Percentiles rank a stretch among this genome's conserved stretches.
These are phyloP conservation scores for Xerocomus spinulosus DNA, from an alignment of 768 basidiomycete genomes.

Conservation along the genomic window DNA sequence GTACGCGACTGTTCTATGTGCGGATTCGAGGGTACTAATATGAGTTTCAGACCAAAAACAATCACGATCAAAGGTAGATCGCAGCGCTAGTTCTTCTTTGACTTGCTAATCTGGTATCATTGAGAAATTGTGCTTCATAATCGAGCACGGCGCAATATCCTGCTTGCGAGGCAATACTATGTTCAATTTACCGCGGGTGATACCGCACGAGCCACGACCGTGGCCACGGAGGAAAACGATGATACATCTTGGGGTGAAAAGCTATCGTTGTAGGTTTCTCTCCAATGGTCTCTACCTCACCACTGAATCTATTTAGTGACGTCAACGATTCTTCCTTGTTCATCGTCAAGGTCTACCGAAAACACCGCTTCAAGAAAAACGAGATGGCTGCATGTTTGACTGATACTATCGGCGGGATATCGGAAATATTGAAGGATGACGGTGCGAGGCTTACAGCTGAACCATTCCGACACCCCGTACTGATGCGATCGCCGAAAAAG, in stretches of 20 bases:
- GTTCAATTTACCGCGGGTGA: neutral
- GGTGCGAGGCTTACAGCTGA: neutral
- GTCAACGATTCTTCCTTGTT: no score
- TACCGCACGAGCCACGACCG: neutral
- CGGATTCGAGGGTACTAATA: no score
- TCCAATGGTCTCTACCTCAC: no score
- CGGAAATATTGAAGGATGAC: neutral
- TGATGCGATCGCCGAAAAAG: neutral
- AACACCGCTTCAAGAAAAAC: neutral
- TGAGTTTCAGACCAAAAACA: no score
- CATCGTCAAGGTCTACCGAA: neutral
- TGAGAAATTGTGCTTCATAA: conserved; percentile 4
- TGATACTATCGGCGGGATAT: neutral
- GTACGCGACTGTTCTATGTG: no score
- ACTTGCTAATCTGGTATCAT: no score
- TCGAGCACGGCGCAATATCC: neutral
- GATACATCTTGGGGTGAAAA: neutral
- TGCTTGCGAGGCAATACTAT: neutral
- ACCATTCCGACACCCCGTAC: no score
- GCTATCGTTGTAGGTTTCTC: neutral
- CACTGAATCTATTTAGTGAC: neutral
- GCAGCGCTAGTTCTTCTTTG: no score
- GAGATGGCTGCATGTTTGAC: neutral
- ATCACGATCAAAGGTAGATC: no score
- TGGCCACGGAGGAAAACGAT: neutral